These are phyloP conservation scores for Fusarium pseudocircinatum DNA, from an alignment of 2,329 filamentous ascomycete species.

Conservation along the genomic window DNA sequence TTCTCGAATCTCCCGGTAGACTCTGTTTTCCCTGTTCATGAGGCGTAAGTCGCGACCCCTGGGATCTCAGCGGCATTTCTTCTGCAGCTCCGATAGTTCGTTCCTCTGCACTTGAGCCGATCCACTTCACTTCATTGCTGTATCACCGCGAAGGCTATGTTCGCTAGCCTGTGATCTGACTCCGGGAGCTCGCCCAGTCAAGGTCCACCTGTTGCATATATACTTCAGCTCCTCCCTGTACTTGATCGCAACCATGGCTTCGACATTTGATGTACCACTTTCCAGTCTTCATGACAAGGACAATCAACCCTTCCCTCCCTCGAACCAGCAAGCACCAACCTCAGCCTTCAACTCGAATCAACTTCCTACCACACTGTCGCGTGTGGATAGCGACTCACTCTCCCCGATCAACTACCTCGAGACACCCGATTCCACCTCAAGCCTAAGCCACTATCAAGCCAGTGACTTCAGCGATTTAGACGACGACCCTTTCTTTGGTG, in stretches of 20 bases:
- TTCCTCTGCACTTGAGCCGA: constrained; percentile 18
- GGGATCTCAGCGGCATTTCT: constrained; percentile 24
- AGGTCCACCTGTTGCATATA: constrained; percentile 49
- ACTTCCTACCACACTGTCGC: constrained; percentile 57
- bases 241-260: constrained; percentile 53
- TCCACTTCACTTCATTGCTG: constrained; percentile 29
- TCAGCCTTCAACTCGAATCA: constrained; percentile 51
- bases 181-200: constrained; percentile 39
- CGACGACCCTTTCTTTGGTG: constrained; percentile 62
- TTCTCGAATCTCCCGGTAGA: constrained; percentile 1
- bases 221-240: constrained; percentile 39
- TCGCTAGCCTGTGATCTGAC: constrained; percentile 46
- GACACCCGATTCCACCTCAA: constrained; percentile 62
- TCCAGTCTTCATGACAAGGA: constrained; percentile 52
- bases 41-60: constrained; percentile 5
- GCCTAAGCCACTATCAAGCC: constrained; percentile 58
- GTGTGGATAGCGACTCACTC: constrained; percentile 45
- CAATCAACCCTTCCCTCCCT: constrained; percentile 38
- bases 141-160: constrained; percentile 44
- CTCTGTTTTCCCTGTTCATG: background rate
- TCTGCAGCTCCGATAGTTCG: constrained; percentile 28
- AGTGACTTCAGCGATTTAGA: constrained; percentile 60
- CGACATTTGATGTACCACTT: constrained; percentile 54
- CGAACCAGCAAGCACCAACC: constrained; percentile 41
- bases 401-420: constrained; percentile 49